phyloP scores from a whole-genome alignment of 495 filamentous ascomycete species.

The Parathielavia hyrcaniae region DNA sequence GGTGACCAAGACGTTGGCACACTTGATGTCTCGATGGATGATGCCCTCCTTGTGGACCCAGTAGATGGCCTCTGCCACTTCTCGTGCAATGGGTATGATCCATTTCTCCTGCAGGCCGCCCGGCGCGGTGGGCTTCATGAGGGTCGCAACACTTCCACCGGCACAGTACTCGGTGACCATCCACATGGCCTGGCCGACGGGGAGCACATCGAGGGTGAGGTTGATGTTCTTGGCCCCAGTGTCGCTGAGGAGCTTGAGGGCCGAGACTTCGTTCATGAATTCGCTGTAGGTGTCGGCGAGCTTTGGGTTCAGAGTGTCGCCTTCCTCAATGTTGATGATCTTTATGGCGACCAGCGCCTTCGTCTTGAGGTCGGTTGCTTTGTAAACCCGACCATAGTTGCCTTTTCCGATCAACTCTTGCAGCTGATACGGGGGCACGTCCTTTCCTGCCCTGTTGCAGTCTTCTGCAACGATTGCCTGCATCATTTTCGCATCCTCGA shows the following conservation, averaged over 20 bases:
- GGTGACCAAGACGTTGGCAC: constrained; percentile 85
- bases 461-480: constrained; percentile 45
- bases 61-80: constrained; percentile 75
- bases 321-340: constrained; percentile 87
- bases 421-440: constrained; percentile 60
- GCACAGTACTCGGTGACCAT: constrained; percentile 93
- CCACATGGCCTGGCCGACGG: constrained; percentile 85
- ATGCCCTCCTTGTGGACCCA: constrained; percentile 88
- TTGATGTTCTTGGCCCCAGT: constrained; percentile 86
- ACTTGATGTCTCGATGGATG: constrained; percentile 95
- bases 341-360: constrained; percentile 79
- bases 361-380: constrained; percentile 55
- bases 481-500: constrained; percentile 53
- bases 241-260: constrained; percentile 77
- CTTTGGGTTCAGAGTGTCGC: constrained; percentile 66
- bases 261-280: constrained; percentile 81
- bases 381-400: constrained; percentile 92
- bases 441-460: constrained; percentile 43
- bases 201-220: constrained; percentile 76
- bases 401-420: constrained; percentile 92
- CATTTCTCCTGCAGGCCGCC: constrained; percentile 78
- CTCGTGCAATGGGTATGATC: constrained; percentile 82
- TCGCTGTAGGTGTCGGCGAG: constrained; percentile 76
- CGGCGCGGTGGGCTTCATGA: constrained; percentile 61
- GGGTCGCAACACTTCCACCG: constrained; percentile 87